phyloP scores from a whole-genome alignment of 2,329 filamentous ascomycete species.

The Phialophora verrucosa region DNA sequence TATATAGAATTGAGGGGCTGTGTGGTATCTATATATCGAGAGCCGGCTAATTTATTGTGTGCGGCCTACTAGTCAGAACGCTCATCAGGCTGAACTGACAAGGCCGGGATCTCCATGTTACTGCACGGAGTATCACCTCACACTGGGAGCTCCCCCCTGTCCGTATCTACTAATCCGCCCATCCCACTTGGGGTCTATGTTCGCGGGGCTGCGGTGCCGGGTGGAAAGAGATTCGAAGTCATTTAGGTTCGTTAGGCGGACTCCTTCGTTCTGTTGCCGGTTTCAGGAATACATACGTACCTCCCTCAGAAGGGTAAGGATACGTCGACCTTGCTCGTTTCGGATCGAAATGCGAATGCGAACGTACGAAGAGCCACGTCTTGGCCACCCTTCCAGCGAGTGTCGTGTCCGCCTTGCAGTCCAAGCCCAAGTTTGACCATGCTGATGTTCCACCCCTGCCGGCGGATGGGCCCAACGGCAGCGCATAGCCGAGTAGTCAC shows the following conservation, averaged over 20 bases:
- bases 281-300: neutral
- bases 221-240: neutral
- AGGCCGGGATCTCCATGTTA: neutral
- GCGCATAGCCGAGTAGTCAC: slow-evolving; percentile 2
- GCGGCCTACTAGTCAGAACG: neutral
- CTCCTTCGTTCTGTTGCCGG: neutral
- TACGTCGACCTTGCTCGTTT: neutral
- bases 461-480: neutral
- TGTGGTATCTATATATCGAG: neutral
- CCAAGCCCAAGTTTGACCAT: neutral
- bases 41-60: neutral
- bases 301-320: neutral
- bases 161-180: neutral
- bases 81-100: neutral
- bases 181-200: neutral
- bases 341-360: neutral
- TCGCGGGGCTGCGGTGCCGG: neutral
- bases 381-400: neutral
- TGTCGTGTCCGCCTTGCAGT: neutral
- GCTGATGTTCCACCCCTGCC: neutral
- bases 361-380: neutral
- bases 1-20: too few relatives aligned
- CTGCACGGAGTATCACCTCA: neutral
- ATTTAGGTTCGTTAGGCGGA: slow-evolving; percentile 1
- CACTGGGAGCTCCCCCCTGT: neutral